Base-by-base conservation (phyloP, 129 eudicot genomes). In the Silybum marianum region DNA sequence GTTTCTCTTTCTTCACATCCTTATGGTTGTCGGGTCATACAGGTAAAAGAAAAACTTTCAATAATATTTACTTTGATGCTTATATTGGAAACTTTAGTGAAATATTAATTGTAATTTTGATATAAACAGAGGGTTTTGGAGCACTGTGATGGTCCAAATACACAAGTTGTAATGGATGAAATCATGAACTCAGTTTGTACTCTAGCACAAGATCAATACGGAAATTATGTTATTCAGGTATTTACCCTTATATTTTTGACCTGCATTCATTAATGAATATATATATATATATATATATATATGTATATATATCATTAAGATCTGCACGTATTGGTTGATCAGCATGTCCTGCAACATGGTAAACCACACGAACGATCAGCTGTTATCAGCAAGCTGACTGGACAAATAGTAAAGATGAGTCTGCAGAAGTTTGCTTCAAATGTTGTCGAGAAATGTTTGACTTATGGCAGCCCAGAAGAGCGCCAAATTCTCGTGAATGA, bases 201-300 rank as follows among this genome's bases (percentile, higher is more conserved):
- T 87, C 81, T 96, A 36, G 97, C 97, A 39, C 95, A 93, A 88
- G 98, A 96, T 80, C 99, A 93, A 79, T 93, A 96, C 67, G 99
- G 99, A 38, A 96, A 96, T 73, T 93, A 96, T 81, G 99, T 96
- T 70, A 86, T 96, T 83, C 99, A 96, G 99, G 99, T 95, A 81
- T 65, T 36, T 18, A 10, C 72, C 73, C 63, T 51, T 84, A 42
- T 42, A 42, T 42, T 54, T 54, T 6, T 54, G 9, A 54, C 65
- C 14, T 54, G 21, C 16, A 54, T 62, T 62, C 25, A 22, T 6
- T 62, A 62, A 19, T 62, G 69, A 62, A 62, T 62, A 62, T 62
- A 32, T 30, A 19, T n/a, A n/a, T n/a, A n/a, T n/a, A n/a, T n/a
- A n/a, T n/a, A n/a, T n/a, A n/a, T n/a, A 62, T 62, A 62, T 62